These are phyloP conservation scores for Clonostachys solani DNA, from an alignment of 2,329 filamentous ascomycete genomes.

Conservation along the genomic window DNA sequence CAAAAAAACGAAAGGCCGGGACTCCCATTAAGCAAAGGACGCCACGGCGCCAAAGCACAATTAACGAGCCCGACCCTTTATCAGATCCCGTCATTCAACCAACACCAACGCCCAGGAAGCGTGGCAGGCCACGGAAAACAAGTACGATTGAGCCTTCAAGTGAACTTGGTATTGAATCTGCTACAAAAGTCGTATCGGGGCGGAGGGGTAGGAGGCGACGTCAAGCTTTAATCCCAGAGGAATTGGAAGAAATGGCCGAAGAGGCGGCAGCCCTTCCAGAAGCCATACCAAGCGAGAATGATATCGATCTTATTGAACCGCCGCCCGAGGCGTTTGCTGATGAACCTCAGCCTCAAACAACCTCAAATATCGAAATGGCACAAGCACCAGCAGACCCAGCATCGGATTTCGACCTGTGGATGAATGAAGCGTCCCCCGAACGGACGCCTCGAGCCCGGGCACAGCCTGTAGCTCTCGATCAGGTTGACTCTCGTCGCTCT, in stretches of 20 bases:
- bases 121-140: constrained; percentile 6
- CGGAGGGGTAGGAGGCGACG: constrained; percentile 9
- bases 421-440: constrained; percentile 32
- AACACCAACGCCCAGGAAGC: constrained; percentile 18
- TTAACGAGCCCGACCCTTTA: constrained; percentile 16
- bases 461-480: constrained; percentile 7
- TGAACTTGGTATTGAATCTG: constrained; percentile 10
- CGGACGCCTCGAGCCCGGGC: constrained; percentile 21
- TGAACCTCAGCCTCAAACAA: too few relatives aligned
- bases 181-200: constrained; percentile 7
- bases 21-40: constrained; percentile 33
- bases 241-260: constrained; percentile 16
- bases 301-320: constrained; percentile 17
- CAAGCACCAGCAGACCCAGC: constrained; percentile 7
- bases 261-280: not conserved
- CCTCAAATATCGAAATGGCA: not conserved
- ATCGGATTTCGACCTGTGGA: constrained; percentile 39
- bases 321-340: not conserved
- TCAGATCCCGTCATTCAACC: constrained; percentile 11
- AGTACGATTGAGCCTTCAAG: constrained; percentile 14
- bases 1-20: constrained; percentile 38
- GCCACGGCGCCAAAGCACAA: constrained; percentile 19
- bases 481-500: constrained; percentile 1
- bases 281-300: constrained; percentile 14
- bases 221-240: constrained; percentile 16